Conservation (phyloP, 768 basidiomycete species). For the Pleurotus citrinopileatus region DNA sequence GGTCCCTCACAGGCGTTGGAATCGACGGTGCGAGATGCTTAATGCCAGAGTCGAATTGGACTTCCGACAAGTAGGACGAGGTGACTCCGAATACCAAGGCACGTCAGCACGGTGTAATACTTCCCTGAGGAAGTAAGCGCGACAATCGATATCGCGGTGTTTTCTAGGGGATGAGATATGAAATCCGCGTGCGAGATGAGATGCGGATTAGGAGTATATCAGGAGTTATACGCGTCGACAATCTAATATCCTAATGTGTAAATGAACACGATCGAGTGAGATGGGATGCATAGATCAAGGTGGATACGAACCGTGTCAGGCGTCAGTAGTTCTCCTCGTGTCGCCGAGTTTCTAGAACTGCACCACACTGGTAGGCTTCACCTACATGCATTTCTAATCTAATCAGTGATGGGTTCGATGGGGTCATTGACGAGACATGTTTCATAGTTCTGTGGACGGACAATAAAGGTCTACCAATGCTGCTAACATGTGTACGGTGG, state of each 20-base stretch:
- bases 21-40: too few relatives aligned
- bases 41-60: too few relatives aligned
- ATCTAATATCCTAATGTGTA: conserved; percentile 8
- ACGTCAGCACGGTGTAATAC: too few relatives aligned
- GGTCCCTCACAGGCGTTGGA: too few relatives aligned
- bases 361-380: neutral
- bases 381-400: conserved; percentile 3
- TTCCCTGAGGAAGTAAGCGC: neutral
- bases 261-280: conserved; percentile 8
- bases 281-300: conserved; percentile 4
- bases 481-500: conserved; percentile 3
- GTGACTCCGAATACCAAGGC: too few relatives aligned
- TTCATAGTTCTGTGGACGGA: neutral
- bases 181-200: conserved; percentile 1
- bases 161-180: neutral
- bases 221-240: neutral
- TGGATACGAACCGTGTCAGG: neutral
- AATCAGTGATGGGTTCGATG: conserved; percentile 1
- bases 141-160: neutral
- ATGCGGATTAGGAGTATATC: neutral
- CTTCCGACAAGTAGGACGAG: too few relatives aligned
- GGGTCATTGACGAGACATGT: neutral
- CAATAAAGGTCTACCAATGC: neutral
- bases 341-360: neutral
- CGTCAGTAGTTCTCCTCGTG: neutral